phyloP scores from a whole-genome alignment of 495 filamentous ascomycete genomes.

The Xylaria nigripes region DNA sequence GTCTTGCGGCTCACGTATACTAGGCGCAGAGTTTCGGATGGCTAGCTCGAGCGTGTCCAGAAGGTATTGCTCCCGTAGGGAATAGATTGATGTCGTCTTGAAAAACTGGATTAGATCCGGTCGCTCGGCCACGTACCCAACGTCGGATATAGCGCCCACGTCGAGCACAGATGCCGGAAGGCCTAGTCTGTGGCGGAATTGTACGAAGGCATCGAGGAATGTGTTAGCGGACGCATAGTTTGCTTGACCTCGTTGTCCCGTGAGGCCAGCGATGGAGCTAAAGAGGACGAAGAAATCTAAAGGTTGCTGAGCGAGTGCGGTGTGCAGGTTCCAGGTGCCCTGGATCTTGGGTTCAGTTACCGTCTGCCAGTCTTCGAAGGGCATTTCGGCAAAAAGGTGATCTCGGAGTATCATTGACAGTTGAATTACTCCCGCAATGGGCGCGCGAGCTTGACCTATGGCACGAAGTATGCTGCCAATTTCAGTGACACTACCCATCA shows the following conservation, averaged over 20 bases:
- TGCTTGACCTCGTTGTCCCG: slow-evolving; percentile 39
- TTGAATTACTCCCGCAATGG: not conserved
- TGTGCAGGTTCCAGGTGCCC: slow-evolving; percentile 45
- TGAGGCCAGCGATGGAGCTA: slow-evolving; percentile 39
- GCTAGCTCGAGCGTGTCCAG: slow-evolving; percentile 10
- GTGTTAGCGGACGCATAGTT: not conserved
- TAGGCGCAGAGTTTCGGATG: slow-evolving; percentile 1
- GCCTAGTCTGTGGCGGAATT: not conserved
- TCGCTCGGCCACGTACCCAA: not conserved
- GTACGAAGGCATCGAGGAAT: not conserved
- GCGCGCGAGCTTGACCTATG: no score
- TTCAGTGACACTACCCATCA: slow-evolving; percentile 21
- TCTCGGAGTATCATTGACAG: not conserved
- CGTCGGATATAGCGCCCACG: not conserved
- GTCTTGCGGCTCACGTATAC: not conserved
- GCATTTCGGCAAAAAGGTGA: slow-evolving; percentile 22
- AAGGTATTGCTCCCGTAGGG: slow-evolving; percentile 6
- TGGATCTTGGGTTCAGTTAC: slow-evolving; percentile 42
- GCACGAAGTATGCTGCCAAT: no score
- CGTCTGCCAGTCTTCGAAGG: slow-evolving; percentile 27
- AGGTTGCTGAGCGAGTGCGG: not conserved
- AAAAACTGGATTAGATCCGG: not conserved
- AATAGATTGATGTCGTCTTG: not conserved
- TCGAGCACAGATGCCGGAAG: not conserved
- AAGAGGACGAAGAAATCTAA: slow-evolving; percentile 47